Base-by-base conservation (phyloP, 768 basidiomycete genomes). In the Collybia mongolica region DNA sequence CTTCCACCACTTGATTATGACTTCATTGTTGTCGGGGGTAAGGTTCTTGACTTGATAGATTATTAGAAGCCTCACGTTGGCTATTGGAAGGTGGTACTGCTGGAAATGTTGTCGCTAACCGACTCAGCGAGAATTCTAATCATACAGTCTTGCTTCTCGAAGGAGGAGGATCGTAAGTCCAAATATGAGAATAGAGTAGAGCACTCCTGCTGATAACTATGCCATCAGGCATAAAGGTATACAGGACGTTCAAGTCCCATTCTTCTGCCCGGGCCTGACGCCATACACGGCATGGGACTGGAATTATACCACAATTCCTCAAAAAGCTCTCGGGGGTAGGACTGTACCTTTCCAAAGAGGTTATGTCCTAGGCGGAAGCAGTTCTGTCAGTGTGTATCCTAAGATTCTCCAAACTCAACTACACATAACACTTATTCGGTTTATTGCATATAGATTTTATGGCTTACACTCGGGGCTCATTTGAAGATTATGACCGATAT, bases 121-220 rank as follows among this genome's bases (percentile, higher is more conserved):
- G 66, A 61, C 65, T 81, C 14, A 60, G 68, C 3, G 72, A 76
- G 50, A 68, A 76, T 54, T 54, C 65, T 0, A 52, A 59, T 19
- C 61, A 65, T 41, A 62, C 64, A 4, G 74, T 80, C 9, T 60
- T 75, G n/a, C 67, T 79, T 11, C 60, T 74, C 46, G 73, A 74
- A 54, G 68, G 71, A 7, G 72, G 71, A 5, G 54, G 52, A 40
- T 54, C 55, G 60, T 61, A 18, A 18, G 61, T 59, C 5, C 5
- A 8, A 18, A 26, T 12, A 39, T 14, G 1, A 2, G 9, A 23
- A 17, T 36, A 3, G 14, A 23, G 36, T 17, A 6, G 15, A 11
- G 5, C 12, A 35, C 18, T 6, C 8, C 5, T 18, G 17, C 6
- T 17, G 32, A n/a, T 46, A 17, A 18, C 6, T 8, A 11, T 41